Evolutionary conservation across 371 early-diverging fungal genomes (phyloP).

Genomic region (Capillidium rhysosporum): DNA sequence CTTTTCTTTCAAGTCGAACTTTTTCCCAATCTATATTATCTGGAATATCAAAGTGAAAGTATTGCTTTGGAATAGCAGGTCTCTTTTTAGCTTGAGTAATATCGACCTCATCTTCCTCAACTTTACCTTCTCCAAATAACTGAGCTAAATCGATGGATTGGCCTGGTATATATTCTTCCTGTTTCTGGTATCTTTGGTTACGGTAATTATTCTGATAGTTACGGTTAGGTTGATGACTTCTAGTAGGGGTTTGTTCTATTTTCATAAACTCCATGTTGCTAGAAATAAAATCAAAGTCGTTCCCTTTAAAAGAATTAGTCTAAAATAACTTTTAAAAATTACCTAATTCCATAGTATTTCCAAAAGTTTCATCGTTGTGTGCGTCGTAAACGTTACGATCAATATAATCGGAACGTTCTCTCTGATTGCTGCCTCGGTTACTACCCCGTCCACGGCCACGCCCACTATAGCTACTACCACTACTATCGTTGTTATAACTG

Average conservation of each 20-base stretch:
- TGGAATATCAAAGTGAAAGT: not conserved
- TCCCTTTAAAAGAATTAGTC: not conserved
- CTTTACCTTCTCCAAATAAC: not conserved
- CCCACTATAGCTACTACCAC: not conserved
- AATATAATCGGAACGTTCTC: too few species aligned
- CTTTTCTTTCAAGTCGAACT: not conserved
- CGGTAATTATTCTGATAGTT: not conserved
- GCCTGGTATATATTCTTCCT: not conserved
- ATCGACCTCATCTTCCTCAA: not conserved
- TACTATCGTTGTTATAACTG: too few species aligned
- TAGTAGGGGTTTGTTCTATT: not conserved
- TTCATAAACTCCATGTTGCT: not conserved
- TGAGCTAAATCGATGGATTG: conserved; percentile 1
- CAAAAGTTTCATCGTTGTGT: not conserved
- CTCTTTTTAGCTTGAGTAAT: not conserved
- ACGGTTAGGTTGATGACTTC: not conserved
- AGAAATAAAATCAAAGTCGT: not conserved
- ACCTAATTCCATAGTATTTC: not conserved
- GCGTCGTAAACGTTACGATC: not conserved
- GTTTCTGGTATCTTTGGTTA: not conserved
- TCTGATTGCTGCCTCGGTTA: not conserved
- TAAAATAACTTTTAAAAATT: not conserved
- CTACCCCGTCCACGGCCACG: not conserved
- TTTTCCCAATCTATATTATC: not conserved
- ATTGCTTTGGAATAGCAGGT: not conserved